A percentile compares a stretch with the other conserved stretches of the same genome.
These are phyloP conservation scores for Orbilia oligospora DNA, from an alignment of 2,329 filamentous ascomycete species.

Conservation along the genomic window DNA sequence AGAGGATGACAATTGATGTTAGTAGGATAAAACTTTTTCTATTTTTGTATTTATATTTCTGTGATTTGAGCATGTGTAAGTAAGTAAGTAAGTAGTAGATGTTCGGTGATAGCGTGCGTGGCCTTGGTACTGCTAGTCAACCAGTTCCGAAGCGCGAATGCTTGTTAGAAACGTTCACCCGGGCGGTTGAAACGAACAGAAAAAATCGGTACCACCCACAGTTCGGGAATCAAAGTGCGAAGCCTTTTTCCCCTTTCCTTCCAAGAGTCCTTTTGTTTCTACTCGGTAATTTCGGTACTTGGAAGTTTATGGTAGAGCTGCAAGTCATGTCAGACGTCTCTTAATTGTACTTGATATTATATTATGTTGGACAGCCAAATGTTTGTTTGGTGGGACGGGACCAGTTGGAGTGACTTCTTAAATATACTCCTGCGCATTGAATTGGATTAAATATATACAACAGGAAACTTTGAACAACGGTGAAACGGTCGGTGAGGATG, in stretches of 20 bases:
- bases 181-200: background rate
- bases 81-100: constrained; percentile 6
- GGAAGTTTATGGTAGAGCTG: no score
- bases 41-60: no score
- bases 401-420: no score
- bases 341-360: no score
- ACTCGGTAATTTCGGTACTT: background rate
- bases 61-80: no score
- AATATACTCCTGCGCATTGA: constrained; percentile 1
- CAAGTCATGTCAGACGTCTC: background rate
- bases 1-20: no score
- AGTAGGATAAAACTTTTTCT: no score
- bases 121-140: background rate
- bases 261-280: background rate
- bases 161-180: background rate
- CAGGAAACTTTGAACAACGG: background rate
- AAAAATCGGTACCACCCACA: background rate
- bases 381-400: no score
- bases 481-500: background rate
- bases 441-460: background rate
- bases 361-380: no score
- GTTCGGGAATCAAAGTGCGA: background rate
- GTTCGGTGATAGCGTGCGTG: background rate
- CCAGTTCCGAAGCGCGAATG: constrained; percentile 44
- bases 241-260: background rate